Base-by-base conservation (phyloP, 192 early-diverging fungal species). In the Backusella morwellensis region DNA sequence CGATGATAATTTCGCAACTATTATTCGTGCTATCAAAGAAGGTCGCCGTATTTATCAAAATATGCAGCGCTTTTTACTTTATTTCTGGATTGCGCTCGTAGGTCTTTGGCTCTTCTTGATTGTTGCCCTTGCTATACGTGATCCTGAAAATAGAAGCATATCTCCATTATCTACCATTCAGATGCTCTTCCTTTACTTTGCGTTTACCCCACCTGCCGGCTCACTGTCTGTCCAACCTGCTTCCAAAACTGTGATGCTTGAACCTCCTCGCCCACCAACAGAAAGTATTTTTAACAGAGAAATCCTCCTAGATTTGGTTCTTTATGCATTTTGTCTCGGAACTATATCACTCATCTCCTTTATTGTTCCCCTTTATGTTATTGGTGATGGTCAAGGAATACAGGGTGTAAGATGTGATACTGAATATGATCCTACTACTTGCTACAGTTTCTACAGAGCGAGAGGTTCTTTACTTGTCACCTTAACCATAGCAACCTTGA, bases 1-100 rank as follows among this genome's bases (percentile, higher is more conserved):
- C 0, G 91, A 92, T 77, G 93, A 94, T 80, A 93, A 92, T 84
- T 92, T 94, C 90, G 92, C 89, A 44, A 93, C 93, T 8, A 95
- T 96, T 68, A 90, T 94, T 73, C 80, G 83, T 11, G 93, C 94
- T 7, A 87, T 96, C 74, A 85, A 84, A 35, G 93, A 95, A 77
- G 94, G 94, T 52, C 92, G 93, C 42, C 83, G 93, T n/a, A 90
- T 96, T n/a, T 96, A 91, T 80, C 87, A 78, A 82, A 96, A 95
- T 83, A 91, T 93, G 81, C 86, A 91, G 82, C 89, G 90, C 21
- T 92, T 93, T 83, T 85, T 92, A 44, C 83, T 90, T 35, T 73
- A 85, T 90, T 35, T 86, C 83, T 75, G 79, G 79, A 80, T 80
- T 71, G 38, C n/a, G 32, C 32, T 80, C 3, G 41, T 56, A 1